phyloP scores from a whole-genome alignment of 257 asterid species.

The Lithospermum erythrorhizon region DNA sequence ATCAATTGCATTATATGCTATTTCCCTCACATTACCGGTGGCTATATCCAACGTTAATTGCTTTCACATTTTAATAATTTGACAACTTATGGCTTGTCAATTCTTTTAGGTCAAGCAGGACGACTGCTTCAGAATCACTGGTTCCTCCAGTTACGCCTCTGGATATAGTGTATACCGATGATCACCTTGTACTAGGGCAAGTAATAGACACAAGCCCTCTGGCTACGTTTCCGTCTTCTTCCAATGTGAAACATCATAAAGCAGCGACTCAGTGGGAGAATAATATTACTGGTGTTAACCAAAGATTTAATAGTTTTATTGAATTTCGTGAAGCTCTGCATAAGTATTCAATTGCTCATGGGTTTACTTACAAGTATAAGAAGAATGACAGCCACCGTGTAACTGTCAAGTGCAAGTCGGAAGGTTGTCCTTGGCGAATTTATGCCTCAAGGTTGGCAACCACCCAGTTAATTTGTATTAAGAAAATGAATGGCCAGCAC shows the following conservation, averaged over 20 bases:
- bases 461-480: constrained; percentile 65
- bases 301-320: constrained; percentile 62
- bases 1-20: background rate
- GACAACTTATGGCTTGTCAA: constrained; percentile 1
- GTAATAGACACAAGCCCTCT: constrained; percentile 40
- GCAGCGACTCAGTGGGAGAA: constrained; percentile 83
- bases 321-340: constrained; percentile 78
- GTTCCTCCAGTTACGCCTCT: constrained; percentile 51
- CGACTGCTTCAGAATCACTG: constrained; percentile 50
- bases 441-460: constrained; percentile 74
- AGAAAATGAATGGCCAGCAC: constrained; percentile 62
- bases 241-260: constrained; percentile 46
- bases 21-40: background rate
- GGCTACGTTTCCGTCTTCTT: constrained; percentile 20
- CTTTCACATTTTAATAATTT: background rate
- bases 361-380: constrained; percentile 70
- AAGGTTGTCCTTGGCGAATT: constrained; percentile 83
- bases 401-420: constrained; percentile 78
- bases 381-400: constrained; percentile 80
- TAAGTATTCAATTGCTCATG: constrained; percentile 74
- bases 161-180: constrained; percentile 35
- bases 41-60: background rate
- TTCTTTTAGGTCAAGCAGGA: constrained; percentile 56
- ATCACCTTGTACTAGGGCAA: constrained; percentile 42
- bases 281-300: constrained; percentile 82